Base-by-base conservation (phyloP, 345 rosid genomes). In the Carallia pectinifolia region DNA sequence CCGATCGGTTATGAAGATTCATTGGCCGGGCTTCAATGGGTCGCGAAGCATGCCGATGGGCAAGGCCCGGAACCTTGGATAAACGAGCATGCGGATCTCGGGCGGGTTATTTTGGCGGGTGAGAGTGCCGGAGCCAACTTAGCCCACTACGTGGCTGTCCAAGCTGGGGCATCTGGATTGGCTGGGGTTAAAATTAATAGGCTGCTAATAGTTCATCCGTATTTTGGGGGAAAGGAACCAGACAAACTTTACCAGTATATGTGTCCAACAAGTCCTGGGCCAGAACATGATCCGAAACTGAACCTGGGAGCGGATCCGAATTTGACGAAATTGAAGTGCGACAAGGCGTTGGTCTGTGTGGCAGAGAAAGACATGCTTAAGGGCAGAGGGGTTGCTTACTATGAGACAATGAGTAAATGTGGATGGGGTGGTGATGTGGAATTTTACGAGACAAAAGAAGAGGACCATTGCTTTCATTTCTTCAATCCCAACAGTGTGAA, bases 151-250 rank as follows among this genome's bases (percentile, higher is more conserved):
- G 65, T 66, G 0, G 76, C 72, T 0, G 80, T 71, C 53, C 69
- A 62, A 56, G 72, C 76, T 4, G 80, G 76, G 7, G 65, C 72
- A 1, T 55, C 17, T 1, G 68, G 65, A n/a, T 30, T 76, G 39
- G 33, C 23, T 8, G 71, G 72, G 1, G 64, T 76, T 7, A 27
- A 52, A 1, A 53, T 76, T 53, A 71, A 6, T 6, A 63, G 54
- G 31, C 5, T 67, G 3, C 54, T 76, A 5, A 33, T 76, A 3
- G 69, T 76, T 16, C 80, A 76, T 23, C 80, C 80, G 1, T 71
- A 66, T 61, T 88, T 86, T 27, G 96, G 85, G 78, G 77, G 79
- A 7, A 74, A 68, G n/a, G 71, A 83, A 4, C 76, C 79, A 0
- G 80, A 61, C 3, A 4, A 2, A 18, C 0, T 81, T 0, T 85